A percentile compares a stretch with the other conserved stretches of the same genome.
phyloP scores from a whole-genome alignment of 352 stramenopile species.

The Phytophthora macrochlamydospora region DNA sequence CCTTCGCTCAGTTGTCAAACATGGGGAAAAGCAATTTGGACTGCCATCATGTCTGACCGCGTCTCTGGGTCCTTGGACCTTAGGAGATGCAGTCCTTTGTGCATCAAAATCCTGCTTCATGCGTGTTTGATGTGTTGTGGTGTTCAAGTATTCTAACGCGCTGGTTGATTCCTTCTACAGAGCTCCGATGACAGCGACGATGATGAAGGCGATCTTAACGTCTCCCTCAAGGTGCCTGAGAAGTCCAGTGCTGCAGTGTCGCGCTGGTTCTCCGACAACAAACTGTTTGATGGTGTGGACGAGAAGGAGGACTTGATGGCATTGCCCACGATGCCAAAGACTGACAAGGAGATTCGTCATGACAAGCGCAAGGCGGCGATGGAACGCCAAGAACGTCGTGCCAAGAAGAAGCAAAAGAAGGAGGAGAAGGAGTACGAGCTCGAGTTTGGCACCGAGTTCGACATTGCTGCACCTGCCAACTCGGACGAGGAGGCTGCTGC shows the following conservation, averaged over 20 bases:
- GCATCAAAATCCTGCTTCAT: conserved; percentile 56
- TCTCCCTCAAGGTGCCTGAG: conserved; percentile 79
- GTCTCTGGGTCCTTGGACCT: conserved; percentile 31
- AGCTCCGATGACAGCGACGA: conserved; percentile 83
- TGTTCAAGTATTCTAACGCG: too few relatives aligned
- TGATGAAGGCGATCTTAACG: conserved; percentile 65
- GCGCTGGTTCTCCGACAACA: conserved; percentile 87
- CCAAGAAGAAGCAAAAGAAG: conserved; percentile 78
- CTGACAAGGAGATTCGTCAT: conserved; percentile 98
- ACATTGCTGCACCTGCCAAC: conserved; percentile 47
- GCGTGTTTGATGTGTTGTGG: conserved; percentile 2
- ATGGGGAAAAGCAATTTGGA: conserved; percentile 81
- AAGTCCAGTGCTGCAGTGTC: conserved; percentile 77
- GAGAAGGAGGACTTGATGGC: conserved; percentile 48
- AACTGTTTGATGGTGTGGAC: conserved; percentile 79
- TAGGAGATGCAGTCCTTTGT: conserved; percentile 69
- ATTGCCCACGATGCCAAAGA: conserved; percentile 94
- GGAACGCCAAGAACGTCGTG: conserved; percentile 90
- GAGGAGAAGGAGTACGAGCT: conserved; percentile 87
- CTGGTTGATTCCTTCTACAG: conserved; percentile 39
- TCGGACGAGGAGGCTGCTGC: conserved; percentile 55
- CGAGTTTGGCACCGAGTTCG: conserved; percentile 77
- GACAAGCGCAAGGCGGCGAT: conserved; percentile 96
- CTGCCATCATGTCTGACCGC: conserved; percentile 86
- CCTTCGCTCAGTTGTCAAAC: conserved; percentile 92